Evolutionary conservation across 257 asterid genomes (phyloP), one percentile per base, ranked within the genome.

Genomic region (Ophiorrhiza pumila): DNA sequence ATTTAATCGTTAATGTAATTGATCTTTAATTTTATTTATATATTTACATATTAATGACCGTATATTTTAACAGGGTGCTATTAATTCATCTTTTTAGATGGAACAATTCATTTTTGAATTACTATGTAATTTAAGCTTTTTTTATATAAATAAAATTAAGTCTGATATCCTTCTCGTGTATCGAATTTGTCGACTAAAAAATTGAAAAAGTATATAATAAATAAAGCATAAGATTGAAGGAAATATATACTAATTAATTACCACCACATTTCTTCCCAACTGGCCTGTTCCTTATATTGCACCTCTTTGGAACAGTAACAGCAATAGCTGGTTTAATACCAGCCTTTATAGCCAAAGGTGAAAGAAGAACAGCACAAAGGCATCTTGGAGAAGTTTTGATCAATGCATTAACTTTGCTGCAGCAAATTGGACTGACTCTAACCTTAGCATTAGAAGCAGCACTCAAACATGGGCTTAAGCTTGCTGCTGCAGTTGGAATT

Each of bases 211-310:
- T n/a, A n/a, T n/a, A n/a, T n/a, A n/a, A n/a, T n/a, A n/a, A n/a
- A n/a, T n/a, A n/a, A 35, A 56, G 1, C 23, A 56, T 20, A 69
- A 9, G 17, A 11, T 34, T 3, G 29, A 41, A 3, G 1, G 10
- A 4, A 17, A 42, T 2, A 15, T 20, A 14, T 2, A n/a, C 2
- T 8, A 22, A 27, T 25, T 29, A 82, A 82, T 80, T 74, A 83
- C 83, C 78, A 12, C 87, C 87, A 77, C 87, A 77, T 63, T 77
- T 83, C 77, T 74, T 80, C 34, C 87, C 87, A 59, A n/a, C 69
- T 0, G 78, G 84, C 29, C 87, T 56, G 46, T 62, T 77, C 65
- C 71, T 72, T 47, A 83, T 77, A 64, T 71, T 83, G 82, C 84
- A 80, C 39, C 87, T 76, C 57, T 77, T 83, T 0, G 87, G 87